Evolutionary conservation across 805 yeast genomes (phyloP).

Genomic region (Myxozyma geophila): DNA sequence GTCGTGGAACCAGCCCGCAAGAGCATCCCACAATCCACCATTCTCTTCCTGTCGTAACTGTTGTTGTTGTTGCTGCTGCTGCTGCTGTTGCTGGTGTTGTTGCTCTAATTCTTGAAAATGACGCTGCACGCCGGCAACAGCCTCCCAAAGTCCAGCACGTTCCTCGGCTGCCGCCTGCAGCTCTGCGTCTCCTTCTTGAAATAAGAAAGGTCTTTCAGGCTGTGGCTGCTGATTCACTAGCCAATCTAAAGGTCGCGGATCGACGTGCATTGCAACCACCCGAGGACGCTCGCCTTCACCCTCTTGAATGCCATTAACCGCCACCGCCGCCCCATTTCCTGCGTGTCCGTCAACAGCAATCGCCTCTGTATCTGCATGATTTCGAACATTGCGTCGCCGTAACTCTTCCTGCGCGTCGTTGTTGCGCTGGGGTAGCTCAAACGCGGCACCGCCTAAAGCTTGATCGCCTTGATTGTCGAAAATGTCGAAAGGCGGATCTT

Average conservation of each 20-base stretch:
- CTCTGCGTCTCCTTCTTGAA: neutral
- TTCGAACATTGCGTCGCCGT: neutral
- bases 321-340: neutral
- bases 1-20: conserved; percentile 26
- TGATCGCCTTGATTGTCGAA: neutral
- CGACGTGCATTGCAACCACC: neutral
- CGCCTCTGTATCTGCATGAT: neutral
- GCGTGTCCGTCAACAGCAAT: neutral
- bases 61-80: conserved; percentile 3
- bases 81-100: neutral
- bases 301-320: neutral
- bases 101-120: neutral
- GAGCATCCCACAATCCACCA: conserved; percentile 25
- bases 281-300: neutral
- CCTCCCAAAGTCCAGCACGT: no score
- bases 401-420: neutral
- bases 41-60: neutral
- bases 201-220: neutral
- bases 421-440: no score
- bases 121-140: neutral
- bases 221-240: neutral
- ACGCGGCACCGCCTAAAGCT: neutral
- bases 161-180: no score
- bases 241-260: neutral
- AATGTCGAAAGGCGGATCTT: neutral